phyloP scores from a whole-genome alignment of 2,329 filamentous ascomycete species.

The Phialophora macrospora region DNA sequence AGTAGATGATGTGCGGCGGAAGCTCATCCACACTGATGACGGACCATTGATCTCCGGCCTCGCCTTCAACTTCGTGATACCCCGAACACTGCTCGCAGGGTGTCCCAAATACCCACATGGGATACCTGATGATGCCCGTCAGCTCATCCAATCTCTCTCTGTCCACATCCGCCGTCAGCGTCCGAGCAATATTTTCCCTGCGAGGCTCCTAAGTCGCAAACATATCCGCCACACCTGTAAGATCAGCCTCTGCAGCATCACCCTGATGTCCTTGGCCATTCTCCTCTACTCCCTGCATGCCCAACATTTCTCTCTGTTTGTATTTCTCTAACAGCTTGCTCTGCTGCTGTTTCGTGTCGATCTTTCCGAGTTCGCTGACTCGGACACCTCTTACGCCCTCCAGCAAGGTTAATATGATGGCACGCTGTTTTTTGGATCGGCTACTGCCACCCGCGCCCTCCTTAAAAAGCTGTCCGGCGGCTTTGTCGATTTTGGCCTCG shows the following conservation, averaged over 20 bases:
- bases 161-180: not conserved
- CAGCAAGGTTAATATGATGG: slow-evolving; percentile 80
- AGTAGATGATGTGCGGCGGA: not conserved
- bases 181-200: not conserved
- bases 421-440: slow-evolving; percentile 76
- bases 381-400: slow-evolving; percentile 87
- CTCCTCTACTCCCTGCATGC: slow-evolving; percentile 35
- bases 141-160: not conserved
- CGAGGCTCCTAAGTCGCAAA: slow-evolving; percentile 49
- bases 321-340: slow-evolving; percentile 39
- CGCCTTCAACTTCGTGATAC: not conserved
- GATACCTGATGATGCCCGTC: slow-evolving; percentile 1
- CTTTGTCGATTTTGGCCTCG: slow-evolving; percentile 67
- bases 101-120: not conserved
- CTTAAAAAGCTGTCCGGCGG: slow-evolving; percentile 65
- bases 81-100: not conserved
- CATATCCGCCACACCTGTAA: slow-evolving; percentile 60
- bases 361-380: slow-evolving; percentile 89
- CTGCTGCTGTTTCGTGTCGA: slow-evolving; percentile 51
- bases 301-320: slow-evolving; percentile 38
- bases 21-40: not conserved
- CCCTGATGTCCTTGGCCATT: slow-evolving; percentile 48
- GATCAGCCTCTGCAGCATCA: slow-evolving; percentile 56
- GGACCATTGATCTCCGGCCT: not conserved
- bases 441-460: slow-evolving; percentile 52